A percentile compares a stretch with the other conserved stretches of the same genome.
Conservation (phyloP, 2,329 filamentous ascomycete species). For the Dactylellina haptotyla region DNA sequence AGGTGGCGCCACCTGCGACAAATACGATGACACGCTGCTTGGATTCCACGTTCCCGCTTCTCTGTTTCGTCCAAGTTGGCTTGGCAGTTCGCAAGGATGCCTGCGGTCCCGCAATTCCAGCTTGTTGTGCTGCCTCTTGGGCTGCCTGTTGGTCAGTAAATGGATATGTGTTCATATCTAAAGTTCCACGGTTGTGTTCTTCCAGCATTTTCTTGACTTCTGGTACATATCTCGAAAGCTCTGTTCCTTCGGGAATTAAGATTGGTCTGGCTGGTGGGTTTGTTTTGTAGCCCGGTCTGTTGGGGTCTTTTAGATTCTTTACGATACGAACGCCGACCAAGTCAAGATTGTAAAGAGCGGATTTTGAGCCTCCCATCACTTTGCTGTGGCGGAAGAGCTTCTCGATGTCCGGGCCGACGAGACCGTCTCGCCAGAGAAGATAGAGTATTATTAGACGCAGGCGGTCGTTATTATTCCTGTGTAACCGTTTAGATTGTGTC, state of each 20-base stretch:
- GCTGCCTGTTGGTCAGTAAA: constrained; percentile 77
- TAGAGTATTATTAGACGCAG: constrained; percentile 87
- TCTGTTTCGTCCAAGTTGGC: constrained; percentile 91
- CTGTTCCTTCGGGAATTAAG: constrained; percentile 76
- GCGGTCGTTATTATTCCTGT: constrained; percentile 68
- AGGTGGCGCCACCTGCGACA: constrained; percentile 93
- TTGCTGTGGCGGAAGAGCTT: constrained; percentile 85
- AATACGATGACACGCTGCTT: constrained; percentile 92
- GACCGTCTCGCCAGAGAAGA: constrained; percentile 83
- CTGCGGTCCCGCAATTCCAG: constrained; percentile 67
- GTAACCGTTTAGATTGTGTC: neutral
- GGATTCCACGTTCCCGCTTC: constrained; percentile 78
- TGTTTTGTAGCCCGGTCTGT: constrained; percentile 59
- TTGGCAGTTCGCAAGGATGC: constrained; percentile 89
- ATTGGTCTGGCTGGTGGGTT: constrained; percentile 61
- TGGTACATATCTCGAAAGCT: constrained; percentile 86
- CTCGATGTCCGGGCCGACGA: constrained; percentile 83
- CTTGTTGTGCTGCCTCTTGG: constrained; percentile 68
- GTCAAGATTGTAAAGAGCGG: constrained; percentile 80
- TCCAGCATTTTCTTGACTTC: constrained; percentile 85
- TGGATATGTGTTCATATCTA: constrained; percentile 75
- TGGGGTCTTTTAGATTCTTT: constrained; percentile 79
- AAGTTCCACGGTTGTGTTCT: constrained; percentile 72
- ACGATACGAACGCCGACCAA: constrained; percentile 80
- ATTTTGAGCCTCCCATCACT: constrained; percentile 77